Percentiles rank a stretch among this genome's conserved stretches.
phyloP scores from a whole-genome alignment of 2,329 filamentous ascomycete species.

The Coleophoma eucalyptorum region DNA sequence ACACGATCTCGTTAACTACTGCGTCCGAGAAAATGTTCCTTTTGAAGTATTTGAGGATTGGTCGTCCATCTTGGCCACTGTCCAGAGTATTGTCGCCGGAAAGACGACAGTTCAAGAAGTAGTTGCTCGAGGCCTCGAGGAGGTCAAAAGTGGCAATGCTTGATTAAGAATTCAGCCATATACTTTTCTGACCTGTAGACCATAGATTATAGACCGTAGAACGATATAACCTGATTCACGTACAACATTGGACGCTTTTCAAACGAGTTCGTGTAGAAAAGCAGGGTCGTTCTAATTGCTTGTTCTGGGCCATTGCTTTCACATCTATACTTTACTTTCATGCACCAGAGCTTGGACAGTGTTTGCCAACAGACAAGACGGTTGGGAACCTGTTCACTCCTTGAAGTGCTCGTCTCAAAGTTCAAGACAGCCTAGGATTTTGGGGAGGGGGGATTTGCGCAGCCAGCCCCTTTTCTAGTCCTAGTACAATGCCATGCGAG shows the following conservation, averaged over 20 bases:
- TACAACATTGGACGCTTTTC: background rate
- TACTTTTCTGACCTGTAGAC: background rate
- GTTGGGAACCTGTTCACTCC: too few species aligned
- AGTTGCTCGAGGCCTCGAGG: constrained; percentile 37
- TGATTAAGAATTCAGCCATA: constrained; percentile 5
- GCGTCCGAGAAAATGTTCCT: constrained; percentile 77
- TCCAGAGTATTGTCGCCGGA: constrained; percentile 73
- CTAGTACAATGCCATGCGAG: too few species aligned
- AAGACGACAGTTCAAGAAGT: constrained; percentile 68
- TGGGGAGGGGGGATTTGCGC: too few species aligned
- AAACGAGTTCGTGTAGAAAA: too few species aligned
- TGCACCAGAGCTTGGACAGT: too few species aligned
- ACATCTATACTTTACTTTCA: too few species aligned
- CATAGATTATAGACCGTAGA: constrained; percentile 1
- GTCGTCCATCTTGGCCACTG: constrained; percentile 70
- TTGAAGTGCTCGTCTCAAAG: too few species aligned
- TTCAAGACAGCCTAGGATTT: too few species aligned
- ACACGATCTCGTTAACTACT: constrained; percentile 83
- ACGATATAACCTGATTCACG: background rate
- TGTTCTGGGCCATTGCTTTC: too few species aligned
- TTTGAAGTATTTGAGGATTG: constrained; percentile 88
- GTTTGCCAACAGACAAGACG: too few species aligned
- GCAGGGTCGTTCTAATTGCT: too few species aligned
- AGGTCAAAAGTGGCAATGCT: constrained; percentile 15
- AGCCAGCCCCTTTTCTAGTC: too few species aligned